These are phyloP conservation scores for Aspergillus jensenii DNA, from an alignment of 2,329 filamentous ascomycete genomes.

Conservation along the genomic window DNA sequence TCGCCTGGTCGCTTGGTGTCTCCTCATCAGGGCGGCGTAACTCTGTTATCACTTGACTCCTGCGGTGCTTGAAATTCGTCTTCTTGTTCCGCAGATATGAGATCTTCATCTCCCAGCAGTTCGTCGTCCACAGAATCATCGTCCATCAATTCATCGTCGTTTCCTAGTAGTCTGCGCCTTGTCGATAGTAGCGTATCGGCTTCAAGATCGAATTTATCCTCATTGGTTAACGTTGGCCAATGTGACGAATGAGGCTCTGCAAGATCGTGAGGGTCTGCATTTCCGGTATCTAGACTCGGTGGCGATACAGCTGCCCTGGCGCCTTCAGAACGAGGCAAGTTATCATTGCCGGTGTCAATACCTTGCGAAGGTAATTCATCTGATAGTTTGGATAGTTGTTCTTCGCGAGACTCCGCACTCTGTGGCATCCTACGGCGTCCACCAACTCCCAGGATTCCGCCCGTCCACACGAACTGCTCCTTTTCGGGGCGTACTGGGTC, in stretches of 20 bases:
- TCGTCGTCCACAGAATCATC: slow-evolving; percentile 15
- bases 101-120: background rate
- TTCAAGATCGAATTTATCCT: slow-evolving; percentile 29
- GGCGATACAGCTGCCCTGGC: background rate
- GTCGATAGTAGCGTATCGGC: slow-evolving; percentile 20
- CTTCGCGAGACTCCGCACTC: slow-evolving; percentile 3
- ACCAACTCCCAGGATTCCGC: slow-evolving; percentile 32
- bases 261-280: slow-evolving; percentile 1
- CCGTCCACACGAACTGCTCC: slow-evolving; percentile 34
- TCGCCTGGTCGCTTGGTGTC: background rate
- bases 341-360: background rate
- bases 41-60: background rate
- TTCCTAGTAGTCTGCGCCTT: slow-evolving; percentile 15
- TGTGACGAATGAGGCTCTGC: background rate
- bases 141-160: slow-evolving; percentile 21
- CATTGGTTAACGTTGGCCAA: slow-evolving; percentile 17
- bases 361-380: background rate
- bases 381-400: background rate
- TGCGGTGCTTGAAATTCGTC: background rate
- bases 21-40: background rate
- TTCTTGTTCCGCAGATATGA: background rate
- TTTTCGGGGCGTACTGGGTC: slow-evolving; percentile 17
- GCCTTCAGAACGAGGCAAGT: background rate
- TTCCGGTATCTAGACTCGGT: background rate
- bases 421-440: slow-evolving; percentile 20